Percentiles rank a stretch among this genome's conserved stretches.
Conservation (phyloP, 1,284 basidiomycete species). For the Austroboletus niveus region DNA sequence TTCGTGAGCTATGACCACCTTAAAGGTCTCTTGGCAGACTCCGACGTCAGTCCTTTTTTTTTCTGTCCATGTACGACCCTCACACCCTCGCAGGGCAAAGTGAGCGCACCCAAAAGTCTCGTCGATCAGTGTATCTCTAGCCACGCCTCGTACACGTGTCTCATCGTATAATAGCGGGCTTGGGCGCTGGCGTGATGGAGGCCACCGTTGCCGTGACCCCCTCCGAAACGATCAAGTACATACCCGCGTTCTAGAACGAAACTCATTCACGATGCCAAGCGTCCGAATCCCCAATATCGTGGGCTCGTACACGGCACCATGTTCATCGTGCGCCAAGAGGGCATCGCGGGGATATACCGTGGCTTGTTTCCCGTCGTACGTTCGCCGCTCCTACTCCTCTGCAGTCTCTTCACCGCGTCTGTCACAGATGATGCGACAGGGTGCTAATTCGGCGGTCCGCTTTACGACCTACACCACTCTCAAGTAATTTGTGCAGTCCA, state of each 20-base stretch:
- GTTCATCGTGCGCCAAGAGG: slow-evolving; percentile 84
- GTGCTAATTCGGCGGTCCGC: no score
- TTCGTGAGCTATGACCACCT: slow-evolving; percentile 47
- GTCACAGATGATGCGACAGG: no score
- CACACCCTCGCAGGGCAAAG: slow-evolving; percentile 67
- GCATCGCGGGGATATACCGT: slow-evolving; percentile 80
- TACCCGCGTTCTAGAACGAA: slow-evolving; percentile 71
- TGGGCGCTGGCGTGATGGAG: slow-evolving; percentile 94
- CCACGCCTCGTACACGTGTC: neutral
- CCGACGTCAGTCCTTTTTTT: slow-evolving; percentile 51
- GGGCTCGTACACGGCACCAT: slow-evolving; percentile 88
- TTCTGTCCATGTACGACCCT: neutral
- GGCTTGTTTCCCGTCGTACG: slow-evolving; percentile 92
- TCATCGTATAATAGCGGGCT: slow-evolving; percentile 59
- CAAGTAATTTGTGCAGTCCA: no score
- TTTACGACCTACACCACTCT: no score
- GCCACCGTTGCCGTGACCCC: slow-evolving; percentile 96
- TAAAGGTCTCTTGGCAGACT: slow-evolving; percentile 80
- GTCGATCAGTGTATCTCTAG: slow-evolving; percentile 54
- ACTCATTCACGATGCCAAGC: slow-evolving; percentile 92
- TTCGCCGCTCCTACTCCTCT: slow-evolving; percentile 14
- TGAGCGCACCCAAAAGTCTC: slow-evolving; percentile 81
- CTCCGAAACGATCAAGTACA: slow-evolving; percentile 96
- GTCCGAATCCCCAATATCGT: slow-evolving; percentile 78
- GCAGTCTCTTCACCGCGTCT: no score